These are phyloP conservation scores for Verbena officinalis DNA, from an alignment of 257 asterid genomes.

Conservation along the genomic window DNA sequence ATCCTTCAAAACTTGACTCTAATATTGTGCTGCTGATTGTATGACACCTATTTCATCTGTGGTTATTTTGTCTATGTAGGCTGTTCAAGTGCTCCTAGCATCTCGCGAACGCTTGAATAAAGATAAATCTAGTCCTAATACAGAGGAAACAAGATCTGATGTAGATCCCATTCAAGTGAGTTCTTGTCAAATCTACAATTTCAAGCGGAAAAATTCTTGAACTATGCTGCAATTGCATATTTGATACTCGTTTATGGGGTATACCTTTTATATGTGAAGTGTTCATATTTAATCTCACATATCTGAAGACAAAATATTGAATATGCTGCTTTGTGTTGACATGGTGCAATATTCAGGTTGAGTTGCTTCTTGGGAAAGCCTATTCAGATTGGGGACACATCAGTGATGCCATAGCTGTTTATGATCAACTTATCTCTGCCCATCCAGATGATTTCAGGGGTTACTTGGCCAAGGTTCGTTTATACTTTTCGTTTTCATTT, in stretches of 20 bases:
- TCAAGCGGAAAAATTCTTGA: constrained; percentile 9
- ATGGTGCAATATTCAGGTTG: constrained; percentile 54
- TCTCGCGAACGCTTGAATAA: constrained; percentile 63
- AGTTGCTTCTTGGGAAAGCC: constrained; percentile 91
- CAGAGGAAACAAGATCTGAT: constrained; percentile 40
- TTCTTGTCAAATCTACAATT: constrained; percentile 19
- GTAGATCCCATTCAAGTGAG: constrained; percentile 85
- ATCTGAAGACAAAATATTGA: background rate
- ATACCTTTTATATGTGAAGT: constrained; percentile 5
- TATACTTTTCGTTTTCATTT: too few species aligned
- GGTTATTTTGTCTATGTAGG: constrained; percentile 55
- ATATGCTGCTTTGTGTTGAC: background rate
- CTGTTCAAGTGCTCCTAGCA: constrained; percentile 70
- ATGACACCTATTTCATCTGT: constrained; percentile 8
- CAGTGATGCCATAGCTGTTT: constrained; percentile 87
- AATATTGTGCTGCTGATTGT: constrained; percentile 1
- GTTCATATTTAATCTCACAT: background rate
- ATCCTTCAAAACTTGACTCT: constrained; percentile 4
- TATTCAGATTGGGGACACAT: constrained; percentile 95
- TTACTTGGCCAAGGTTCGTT: constrained; percentile 87
- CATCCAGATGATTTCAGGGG: constrained; percentile 95
- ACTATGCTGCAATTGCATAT: background rate
- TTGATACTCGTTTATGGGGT: background rate
- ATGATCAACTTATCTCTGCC: constrained; percentile 78
- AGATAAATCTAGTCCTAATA: constrained; percentile 43